Percentiles rank a stretch among this genome's conserved stretches.
Evolutionary conservation across 306 rosid species (phyloP).

Genomic region (Trifolium fragiferum): DNA sequence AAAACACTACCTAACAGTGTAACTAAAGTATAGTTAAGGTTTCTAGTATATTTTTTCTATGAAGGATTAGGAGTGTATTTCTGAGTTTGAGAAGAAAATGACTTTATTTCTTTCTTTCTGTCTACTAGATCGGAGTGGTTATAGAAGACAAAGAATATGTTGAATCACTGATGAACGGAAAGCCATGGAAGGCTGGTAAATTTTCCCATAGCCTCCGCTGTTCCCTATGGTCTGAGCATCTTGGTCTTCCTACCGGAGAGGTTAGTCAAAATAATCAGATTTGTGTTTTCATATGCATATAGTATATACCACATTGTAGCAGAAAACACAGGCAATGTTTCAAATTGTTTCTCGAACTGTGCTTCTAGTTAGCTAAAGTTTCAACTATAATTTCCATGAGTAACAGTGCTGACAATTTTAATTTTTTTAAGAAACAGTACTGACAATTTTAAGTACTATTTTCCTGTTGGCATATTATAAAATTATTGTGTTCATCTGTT

Average conservation of each 20-base stretch:
- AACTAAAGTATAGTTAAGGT: neutral
- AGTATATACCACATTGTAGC: neutral
- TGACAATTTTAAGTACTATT: neutral
- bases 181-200: conserved; percentile 91
- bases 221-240: conserved; percentile 97
- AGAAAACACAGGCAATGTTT: neutral
- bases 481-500: conserved; percentile 5
- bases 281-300: conserved; percentile 1
- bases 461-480: conserved; percentile 5
- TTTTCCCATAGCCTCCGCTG: conserved; percentile 84
- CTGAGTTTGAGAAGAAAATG: conserved; percentile 15
- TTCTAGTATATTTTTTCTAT: neutral
- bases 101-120: neutral
- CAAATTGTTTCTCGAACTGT: neutral
- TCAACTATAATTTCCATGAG: neutral
- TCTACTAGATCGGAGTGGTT: conserved; percentile 73
- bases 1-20: neutral
- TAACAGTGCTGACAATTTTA: neutral
- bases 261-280: conserved; percentile 48
- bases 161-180: conserved; percentile 82
- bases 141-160: conserved; percentile 85
- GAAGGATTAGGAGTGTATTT: conserved; percentile 30
- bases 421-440: too few relatives aligned
- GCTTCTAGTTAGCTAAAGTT: neutral
- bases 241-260: conserved; percentile 79